phyloP scores from a whole-genome alignment of 2,329 filamentous ascomycete genomes.

The Shiraia sp. region DNA sequence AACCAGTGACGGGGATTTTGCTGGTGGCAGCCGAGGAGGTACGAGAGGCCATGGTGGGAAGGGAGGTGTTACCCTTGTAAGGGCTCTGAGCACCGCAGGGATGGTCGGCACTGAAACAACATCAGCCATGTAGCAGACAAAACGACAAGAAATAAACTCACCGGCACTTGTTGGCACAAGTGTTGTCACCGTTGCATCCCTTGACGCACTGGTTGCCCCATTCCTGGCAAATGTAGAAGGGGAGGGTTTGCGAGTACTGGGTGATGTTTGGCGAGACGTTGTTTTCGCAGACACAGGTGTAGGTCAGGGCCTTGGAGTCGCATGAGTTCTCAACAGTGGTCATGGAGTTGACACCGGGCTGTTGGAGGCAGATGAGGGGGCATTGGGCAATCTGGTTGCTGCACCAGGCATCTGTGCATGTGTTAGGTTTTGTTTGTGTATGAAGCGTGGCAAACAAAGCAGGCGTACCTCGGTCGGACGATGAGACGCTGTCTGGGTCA shows the following conservation, averaged over 20 bases:
- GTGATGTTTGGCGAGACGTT: conserved; percentile 70
- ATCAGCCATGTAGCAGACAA: conserved; percentile 5
- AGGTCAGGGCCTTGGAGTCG: conserved; percentile 65
- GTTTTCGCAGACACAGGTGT: conserved; percentile 72
- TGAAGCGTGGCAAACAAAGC: not conserved
- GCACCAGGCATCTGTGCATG: conserved; percentile 65
- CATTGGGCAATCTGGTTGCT: conserved; percentile 64
- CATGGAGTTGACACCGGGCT: conserved; percentile 46
- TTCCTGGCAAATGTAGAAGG: conserved; percentile 75
- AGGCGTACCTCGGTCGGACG: conserved; percentile 57
- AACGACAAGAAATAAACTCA: conserved; percentile 12
- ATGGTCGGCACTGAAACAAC: conserved; percentile 55
- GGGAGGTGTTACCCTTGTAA: conserved; percentile 60
- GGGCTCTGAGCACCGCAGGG: conserved; percentile 74
- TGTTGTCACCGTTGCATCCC: conserved; percentile 59
- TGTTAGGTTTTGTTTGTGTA: conserved; percentile 22
- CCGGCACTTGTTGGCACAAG: conserved; percentile 66
- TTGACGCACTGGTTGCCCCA: conserved; percentile 71
- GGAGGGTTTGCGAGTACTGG: conserved; percentile 77
- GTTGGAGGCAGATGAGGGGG: conserved; percentile 73
- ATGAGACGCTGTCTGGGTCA: conserved; percentile 63
- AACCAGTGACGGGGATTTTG: conserved; percentile 36
- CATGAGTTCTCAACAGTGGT: conserved; percentile 66
- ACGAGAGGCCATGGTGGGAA: conserved; percentile 51
- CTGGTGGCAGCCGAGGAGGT: conserved; percentile 35